phyloP scores from a whole-genome alignment of 257 asterid species.

The Scutellaria baicalensis region DNA sequence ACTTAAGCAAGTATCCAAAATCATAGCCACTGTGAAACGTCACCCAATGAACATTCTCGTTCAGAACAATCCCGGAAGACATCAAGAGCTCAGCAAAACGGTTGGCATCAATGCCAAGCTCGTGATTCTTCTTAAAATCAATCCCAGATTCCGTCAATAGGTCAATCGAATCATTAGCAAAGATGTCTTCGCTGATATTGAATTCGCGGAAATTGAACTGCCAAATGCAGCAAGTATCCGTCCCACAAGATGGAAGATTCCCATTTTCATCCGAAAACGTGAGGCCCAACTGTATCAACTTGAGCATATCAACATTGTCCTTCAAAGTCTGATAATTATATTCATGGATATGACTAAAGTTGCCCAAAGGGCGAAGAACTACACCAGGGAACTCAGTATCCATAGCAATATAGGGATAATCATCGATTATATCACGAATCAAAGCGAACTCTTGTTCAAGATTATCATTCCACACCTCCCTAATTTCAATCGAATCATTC shows the following conservation, averaged over 20 bases:
- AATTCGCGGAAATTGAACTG: constrained; percentile 38
- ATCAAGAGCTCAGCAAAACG: constrained; percentile 33
- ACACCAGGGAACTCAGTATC: constrained; percentile 42
- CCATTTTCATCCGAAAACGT: constrained; percentile 34
- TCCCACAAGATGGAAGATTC: constrained; percentile 28
- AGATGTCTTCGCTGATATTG: constrained; percentile 25
- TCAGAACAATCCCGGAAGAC: constrained; percentile 36
- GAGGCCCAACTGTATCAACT: constrained; percentile 35
- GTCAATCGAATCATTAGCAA: constrained; percentile 32
- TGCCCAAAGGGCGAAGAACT: constrained; percentile 31
- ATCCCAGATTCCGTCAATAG: constrained; percentile 28
- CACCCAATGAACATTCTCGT: constrained; percentile 25
- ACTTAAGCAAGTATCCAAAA: constrained; percentile 33
- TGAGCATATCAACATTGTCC: constrained; percentile 35
- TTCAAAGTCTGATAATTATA: constrained; percentile 34
- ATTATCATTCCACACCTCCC: constrained; percentile 42
- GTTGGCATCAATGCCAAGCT: constrained; percentile 25
- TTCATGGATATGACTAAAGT: constrained; percentile 25
- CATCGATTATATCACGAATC: constrained; percentile 32
- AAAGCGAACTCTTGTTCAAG: constrained; percentile 31
- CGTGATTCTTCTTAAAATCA: constrained; percentile 29
- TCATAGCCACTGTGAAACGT: constrained; percentile 38
- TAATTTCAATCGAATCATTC: constrained; percentile 21
- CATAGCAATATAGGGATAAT: constrained; percentile 33
- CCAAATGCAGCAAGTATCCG: constrained; percentile 31